Evolutionary conservation across 2,329 filamentous ascomycete genomes (phyloP).

Genomic region (Nigrospora osmanthi): DNA sequence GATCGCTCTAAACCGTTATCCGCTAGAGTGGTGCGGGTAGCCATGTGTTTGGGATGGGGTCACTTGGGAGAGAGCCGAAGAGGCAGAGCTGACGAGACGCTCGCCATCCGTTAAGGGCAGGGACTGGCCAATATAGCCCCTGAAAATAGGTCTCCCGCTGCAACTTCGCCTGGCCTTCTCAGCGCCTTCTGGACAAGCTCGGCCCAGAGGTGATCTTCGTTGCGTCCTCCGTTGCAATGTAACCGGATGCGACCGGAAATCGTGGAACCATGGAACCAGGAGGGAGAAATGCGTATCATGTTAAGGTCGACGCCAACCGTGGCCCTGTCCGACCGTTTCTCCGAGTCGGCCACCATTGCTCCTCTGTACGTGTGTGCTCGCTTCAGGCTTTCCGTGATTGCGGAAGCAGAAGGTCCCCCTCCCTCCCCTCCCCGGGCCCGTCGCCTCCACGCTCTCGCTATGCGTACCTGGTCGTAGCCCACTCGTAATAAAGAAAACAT

Average conservation of each 20-base stretch:
- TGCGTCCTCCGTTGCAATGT: neutral
- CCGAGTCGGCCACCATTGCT: too few relatives aligned
- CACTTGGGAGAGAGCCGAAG: neutral
- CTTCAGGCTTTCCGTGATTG: too few relatives aligned
- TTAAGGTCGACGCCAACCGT: too few relatives aligned
- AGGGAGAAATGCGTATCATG: too few relatives aligned
- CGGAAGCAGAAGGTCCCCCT: too few relatives aligned
- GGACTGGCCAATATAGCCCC: constrained; percentile 1
- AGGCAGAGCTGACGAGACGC: neutral
- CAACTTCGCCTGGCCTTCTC: neutral
- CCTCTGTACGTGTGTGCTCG: too few relatives aligned
- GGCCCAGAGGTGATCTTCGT: neutral
- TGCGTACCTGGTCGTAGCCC: too few relatives aligned
- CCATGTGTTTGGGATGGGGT: constrained; percentile 16
- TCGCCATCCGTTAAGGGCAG: constrained; percentile 1
- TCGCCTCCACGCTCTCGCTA: too few relatives aligned
- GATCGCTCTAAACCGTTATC: constrained; percentile 20
- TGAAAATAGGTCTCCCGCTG: constrained; percentile 1
- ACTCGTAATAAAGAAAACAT: too few relatives aligned
- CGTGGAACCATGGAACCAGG: too few relatives aligned
- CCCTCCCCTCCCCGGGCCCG: too few relatives aligned
- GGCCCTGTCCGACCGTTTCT: too few relatives aligned
- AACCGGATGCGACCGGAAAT: constrained; percentile 1
- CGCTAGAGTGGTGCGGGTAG: constrained; percentile 20
- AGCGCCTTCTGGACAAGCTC: constrained; percentile 1